phyloP scores from a whole-genome alignment of 2,329 filamentous ascomycete genomes.

The Xylariaceae sp. region DNA sequence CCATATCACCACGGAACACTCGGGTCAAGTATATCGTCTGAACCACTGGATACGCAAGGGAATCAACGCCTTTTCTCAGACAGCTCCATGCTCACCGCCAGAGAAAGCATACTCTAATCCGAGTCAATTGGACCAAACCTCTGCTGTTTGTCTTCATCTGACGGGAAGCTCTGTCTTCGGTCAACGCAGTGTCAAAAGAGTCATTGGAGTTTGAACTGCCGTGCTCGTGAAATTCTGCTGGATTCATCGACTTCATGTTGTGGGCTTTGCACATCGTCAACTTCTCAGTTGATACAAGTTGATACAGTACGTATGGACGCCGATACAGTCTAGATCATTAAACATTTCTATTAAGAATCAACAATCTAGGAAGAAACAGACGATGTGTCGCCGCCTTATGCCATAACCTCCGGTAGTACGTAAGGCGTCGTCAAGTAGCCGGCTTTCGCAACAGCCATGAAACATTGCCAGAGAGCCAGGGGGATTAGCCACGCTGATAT shows the following conservation, averaged over 20 bases:
- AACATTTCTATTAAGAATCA: too few relatives aligned
- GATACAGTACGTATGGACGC: background rate
- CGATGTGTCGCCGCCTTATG: background rate
- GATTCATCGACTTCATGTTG: background rate
- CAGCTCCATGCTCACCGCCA: background rate
- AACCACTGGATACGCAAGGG: background rate
- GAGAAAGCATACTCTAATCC: background rate
- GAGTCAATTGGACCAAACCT: background rate
- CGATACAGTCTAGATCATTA: too few relatives aligned
- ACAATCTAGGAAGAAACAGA: too few relatives aligned
- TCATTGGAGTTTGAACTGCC: background rate
- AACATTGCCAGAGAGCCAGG: background rate
- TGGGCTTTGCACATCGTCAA: background rate
- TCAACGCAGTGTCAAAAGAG: background rate
- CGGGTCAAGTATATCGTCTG: background rate
- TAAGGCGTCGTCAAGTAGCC: background rate
- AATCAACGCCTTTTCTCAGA: too few relatives aligned
- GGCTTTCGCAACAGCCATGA: background rate
- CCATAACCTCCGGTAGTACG: background rate
- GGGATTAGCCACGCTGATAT: background rate
- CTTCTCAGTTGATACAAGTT: background rate
- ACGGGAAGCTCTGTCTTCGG: background rate
- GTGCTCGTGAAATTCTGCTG: background rate
- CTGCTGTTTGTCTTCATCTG: background rate
- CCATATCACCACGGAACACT: background rate